These are phyloP conservation scores for Tulasnella sp. DNA, from an alignment of 768 basidiomycete genomes.

Conservation along the genomic window DNA sequence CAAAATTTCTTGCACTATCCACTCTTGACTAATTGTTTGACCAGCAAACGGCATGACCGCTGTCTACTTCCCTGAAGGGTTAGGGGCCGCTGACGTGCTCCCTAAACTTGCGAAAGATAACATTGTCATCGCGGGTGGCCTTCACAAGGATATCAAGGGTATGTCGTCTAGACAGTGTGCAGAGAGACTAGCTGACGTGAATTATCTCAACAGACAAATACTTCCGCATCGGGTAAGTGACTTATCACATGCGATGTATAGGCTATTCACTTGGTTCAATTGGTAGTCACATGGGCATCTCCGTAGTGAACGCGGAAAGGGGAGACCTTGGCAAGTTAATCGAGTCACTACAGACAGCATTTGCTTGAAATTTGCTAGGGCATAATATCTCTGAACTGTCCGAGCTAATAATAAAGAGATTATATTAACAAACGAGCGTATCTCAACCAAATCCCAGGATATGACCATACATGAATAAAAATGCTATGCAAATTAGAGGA, in stretches of 20 bases:
- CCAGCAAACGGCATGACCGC: conserved; percentile 94
- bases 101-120: conserved; percentile 57
- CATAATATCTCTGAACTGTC: no score
- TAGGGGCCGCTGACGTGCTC: conserved; percentile 62
- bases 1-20: no score
- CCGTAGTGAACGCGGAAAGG: conserved; percentile 55
- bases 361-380: not conserved
- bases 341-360: conserved; percentile 9
- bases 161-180: conserved; percentile 19
- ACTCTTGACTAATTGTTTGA: no score
- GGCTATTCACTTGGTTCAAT: not conserved
- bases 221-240: conserved; percentile 70
- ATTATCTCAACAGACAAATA: conserved; percentile 49
- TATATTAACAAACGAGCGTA: no score
- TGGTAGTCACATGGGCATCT: conserved; percentile 75
- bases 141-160: conserved; percentile 77
- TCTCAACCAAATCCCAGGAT: no score
- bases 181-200: not conserved
- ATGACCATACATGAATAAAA: no score
- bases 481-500: no score
- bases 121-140: conserved; percentile 75
- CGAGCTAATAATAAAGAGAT: no score
- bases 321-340: conserved; percentile 68
- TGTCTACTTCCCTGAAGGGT: conserved; percentile 72
- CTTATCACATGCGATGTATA: not conserved